These are phyloP conservation scores for Ciborinia camelliae DNA, from an alignment of 2,329 filamentous ascomycete species.

Conservation along the genomic window DNA sequence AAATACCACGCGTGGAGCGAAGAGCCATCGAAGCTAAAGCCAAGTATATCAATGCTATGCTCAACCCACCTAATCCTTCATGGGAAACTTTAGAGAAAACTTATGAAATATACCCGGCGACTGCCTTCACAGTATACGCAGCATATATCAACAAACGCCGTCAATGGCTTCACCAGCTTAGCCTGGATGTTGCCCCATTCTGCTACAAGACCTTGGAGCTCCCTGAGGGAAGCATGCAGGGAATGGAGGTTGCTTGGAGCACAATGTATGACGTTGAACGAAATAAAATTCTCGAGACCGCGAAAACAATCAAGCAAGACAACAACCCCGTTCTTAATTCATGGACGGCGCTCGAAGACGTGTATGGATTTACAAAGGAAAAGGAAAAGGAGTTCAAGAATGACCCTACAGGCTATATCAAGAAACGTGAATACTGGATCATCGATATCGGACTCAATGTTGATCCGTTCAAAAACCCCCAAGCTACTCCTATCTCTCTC, in stretches of 20 bases:
- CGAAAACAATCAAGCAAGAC: not conserved
- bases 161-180: not conserved
- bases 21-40: slow-evolving; percentile 9
- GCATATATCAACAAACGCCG: not conserved
- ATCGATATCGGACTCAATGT: not conserved
- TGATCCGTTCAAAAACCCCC: not conserved
- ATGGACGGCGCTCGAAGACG: not conserved
- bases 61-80: not conserved
- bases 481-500: not conserved
- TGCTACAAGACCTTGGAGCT: not conserved
- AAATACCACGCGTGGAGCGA: not conserved
- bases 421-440: not conserved
- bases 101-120: slow-evolving; percentile 6
- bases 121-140: not conserved
- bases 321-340: not conserved
- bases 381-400: not conserved
- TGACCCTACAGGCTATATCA: not conserved
- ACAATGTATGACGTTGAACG: not conserved
- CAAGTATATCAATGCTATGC: not conserved
- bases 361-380: not conserved
- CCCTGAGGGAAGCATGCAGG: not conserved
- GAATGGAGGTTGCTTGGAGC: not conserved
- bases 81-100: not conserved
- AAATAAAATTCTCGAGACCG: not conserved
- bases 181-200: not conserved